Evolutionary conservation across 2,329 filamentous ascomycete genomes (phyloP), one percentile per base, ranked within the genome.

Genomic region (Coniochaeta sp.): DNA sequence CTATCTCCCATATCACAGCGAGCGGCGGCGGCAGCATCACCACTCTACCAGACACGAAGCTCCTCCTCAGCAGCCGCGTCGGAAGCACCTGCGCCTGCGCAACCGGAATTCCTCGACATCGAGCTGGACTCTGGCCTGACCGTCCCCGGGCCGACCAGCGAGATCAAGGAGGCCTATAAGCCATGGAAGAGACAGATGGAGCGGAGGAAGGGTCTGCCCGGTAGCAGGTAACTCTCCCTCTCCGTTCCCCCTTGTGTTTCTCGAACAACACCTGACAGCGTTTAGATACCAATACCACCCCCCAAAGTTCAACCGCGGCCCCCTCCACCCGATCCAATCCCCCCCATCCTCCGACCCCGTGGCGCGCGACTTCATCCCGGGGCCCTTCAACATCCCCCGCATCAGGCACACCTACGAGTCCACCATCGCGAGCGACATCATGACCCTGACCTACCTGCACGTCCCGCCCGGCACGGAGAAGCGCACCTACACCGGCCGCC

Each of bases 221-320:
- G 78, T 56, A 71, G 73, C 63, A 67, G 75, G 79, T 75, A 63
- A n/a, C n/a, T n/a, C n/a, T n/a, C n/a, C n/a, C n/a, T n/a, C n/a
- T n/a, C n/a, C n/a, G n/a, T n/a, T n/a, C n/a, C n/a, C n/a, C n/a
- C n/a, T n/a, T n/a, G n/a, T n/a, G n/a, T n/a, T n/a, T n/a, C n/a
- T n/a, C n/a, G n/a, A n/a, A n/a, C n/a, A n/a, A n/a, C n/a, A n/a
- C n/a, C n/a, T n/a, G n/a, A n/a, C n/a, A n/a, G n/a, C n/a, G n/a
- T 30, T 42, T 32, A 95, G 92, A 78, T 99, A 97, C 74, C 89
- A 95, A 71, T 97, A 87, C 71, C 90, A 91, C 58, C 86, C 92
- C 49, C 94, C 94, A 57, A 94, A 92, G 73, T 99, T 91, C 79
- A 85, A 96, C 70, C 89, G 92, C 63, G 94, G 94, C 52, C 91